A percentile compares a stretch with the other conserved stretches of the same genome.
These are phyloP conservation scores for Inga oerstediana DNA, from an alignment of 306 rosid species.

Conservation along the genomic window DNA sequence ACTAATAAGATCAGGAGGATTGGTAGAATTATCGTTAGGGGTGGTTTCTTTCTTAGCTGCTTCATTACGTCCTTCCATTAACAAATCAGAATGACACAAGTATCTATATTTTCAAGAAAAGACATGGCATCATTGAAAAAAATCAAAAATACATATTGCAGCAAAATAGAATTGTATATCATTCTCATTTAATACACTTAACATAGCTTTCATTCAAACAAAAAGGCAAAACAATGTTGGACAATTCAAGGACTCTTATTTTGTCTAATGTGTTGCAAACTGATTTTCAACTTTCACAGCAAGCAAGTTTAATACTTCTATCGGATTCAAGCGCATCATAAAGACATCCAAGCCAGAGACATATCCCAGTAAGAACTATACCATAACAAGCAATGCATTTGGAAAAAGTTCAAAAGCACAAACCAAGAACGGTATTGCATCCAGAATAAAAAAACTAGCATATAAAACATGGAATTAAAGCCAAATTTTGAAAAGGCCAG, in stretches of 20 bases:
- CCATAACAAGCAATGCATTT: slow-evolving; percentile 31
- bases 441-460: slow-evolving; percentile 10
- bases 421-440: slow-evolving; percentile 35
- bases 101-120: too few species aligned
- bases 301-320: slow-evolving; percentile 9
- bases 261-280: slow-evolving; percentile 11
- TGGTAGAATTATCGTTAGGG: too few species aligned
- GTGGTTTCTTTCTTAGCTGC: too few species aligned
- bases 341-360: slow-evolving; percentile 15
- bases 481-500: neutral
- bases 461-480: slow-evolving; percentile 10
- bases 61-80: too few species aligned
- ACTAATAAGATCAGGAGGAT: too few species aligned
- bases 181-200: slow-evolving; percentile 21
- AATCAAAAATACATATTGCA: too few species aligned
- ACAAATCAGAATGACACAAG: too few species aligned
- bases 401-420: slow-evolving; percentile 22
- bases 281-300: neutral
- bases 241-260: slow-evolving; percentile 16
- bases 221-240: neutral
- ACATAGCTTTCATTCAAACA: slow-evolving; percentile 15
- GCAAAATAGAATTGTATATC: slow-evolving; percentile 15
- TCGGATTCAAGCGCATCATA: slow-evolving; percentile 32
- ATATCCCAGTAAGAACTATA: neutral
- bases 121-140: too few species aligned